phyloP scores from a whole-genome alignment of 305 asterid genomes.

The Fraxinus paxiana region DNA sequence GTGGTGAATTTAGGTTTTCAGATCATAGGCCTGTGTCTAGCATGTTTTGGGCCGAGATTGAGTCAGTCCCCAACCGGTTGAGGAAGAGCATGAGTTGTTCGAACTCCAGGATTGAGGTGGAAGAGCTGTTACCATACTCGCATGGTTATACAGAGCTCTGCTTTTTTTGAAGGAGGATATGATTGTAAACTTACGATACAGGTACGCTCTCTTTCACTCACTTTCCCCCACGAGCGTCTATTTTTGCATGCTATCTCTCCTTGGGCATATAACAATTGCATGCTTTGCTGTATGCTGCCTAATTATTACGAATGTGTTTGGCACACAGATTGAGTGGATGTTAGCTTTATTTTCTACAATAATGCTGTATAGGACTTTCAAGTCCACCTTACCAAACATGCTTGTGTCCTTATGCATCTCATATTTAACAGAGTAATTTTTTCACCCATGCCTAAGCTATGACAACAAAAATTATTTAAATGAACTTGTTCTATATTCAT shows the following conservation, averaged over 20 bases:
- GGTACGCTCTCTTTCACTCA: slow-evolving; percentile 29
- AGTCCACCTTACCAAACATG: background rate
- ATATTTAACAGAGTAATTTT: background rate
- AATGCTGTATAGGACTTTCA: background rate
- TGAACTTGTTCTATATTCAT: background rate
- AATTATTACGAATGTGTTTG: background rate
- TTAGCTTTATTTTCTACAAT: background rate
- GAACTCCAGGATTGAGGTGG: slow-evolving; percentile 79
- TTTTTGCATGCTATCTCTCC: background rate
- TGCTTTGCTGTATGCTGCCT: background rate
- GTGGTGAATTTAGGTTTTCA: slow-evolving; percentile 89
- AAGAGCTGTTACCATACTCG: slow-evolving; percentile 87
- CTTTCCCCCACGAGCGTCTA: background rate
- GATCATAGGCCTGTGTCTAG: slow-evolving; percentile 96
- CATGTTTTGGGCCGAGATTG: slow-evolving; percentile 90
- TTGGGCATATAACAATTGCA: background rate
- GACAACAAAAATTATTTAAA: background rate
- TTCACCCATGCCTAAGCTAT: background rate
- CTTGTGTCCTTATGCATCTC: background rate
- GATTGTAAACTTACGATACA: slow-evolving; percentile 12
- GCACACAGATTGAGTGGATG: background rate
- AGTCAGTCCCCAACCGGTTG: slow-evolving; percentile 73
- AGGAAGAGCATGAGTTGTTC: slow-evolving; percentile 90
- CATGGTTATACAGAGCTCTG: slow-evolving; percentile 94
- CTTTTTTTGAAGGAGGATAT: slow-evolving; percentile 51